Conservation (phyloP, 106 monocot species). For the Ottelia alismoides region DNA sequence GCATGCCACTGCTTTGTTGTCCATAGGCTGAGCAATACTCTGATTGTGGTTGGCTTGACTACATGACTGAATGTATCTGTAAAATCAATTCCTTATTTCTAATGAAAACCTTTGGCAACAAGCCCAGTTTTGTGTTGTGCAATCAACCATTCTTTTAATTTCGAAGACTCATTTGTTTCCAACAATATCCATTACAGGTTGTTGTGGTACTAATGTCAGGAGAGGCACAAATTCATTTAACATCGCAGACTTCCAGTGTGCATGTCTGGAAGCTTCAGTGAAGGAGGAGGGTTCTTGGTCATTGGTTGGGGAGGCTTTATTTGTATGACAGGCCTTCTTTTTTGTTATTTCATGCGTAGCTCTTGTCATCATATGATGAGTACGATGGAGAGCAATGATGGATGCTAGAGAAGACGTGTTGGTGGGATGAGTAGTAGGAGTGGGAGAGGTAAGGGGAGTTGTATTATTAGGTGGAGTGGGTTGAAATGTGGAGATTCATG, state of each 20-base stretch:
- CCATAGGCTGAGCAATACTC: not conserved
- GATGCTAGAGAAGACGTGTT: no score
- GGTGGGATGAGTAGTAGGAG: no score
- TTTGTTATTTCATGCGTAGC: no score
- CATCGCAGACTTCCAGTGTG: slow-evolving; percentile 1
- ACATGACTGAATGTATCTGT: not conserved
- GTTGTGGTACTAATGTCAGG: not conserved
- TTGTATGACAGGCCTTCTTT: no score
- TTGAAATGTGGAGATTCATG: no score
- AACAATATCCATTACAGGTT: not conserved
- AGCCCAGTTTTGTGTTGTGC: not conserved
- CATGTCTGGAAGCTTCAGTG: no score
- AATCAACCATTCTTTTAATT: not conserved
- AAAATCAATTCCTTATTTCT: not conserved
- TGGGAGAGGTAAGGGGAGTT: no score
- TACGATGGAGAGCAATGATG: no score
- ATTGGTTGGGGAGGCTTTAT: no score
- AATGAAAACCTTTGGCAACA: not conserved
- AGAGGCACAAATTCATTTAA: not conserved
- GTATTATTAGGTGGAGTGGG: no score
- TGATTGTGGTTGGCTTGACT: not conserved
- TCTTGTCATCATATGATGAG: no score
- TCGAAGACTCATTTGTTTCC: not conserved
- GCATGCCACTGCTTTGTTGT: not conserved
- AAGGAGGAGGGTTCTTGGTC: no score